Conservation (phyloP, 768 basidiomycete genomes). For the Dentipellis fragilis region DNA sequence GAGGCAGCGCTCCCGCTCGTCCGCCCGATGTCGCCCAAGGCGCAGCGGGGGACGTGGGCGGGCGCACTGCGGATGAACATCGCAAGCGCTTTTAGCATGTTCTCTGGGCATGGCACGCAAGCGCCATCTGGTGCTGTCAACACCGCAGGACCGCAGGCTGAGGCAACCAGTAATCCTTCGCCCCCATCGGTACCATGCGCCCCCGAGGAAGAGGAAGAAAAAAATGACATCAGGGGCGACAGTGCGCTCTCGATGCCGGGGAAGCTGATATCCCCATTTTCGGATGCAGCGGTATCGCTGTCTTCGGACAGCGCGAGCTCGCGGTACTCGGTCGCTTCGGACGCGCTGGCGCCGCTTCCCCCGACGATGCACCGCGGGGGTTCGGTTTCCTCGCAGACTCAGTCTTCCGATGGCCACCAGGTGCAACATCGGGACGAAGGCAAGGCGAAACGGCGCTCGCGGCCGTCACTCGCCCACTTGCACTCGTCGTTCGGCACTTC, state of each 20-base stretch:
- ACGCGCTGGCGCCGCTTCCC: neutral
- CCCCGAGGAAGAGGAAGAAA: too few species aligned
- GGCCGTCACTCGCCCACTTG: neutral
- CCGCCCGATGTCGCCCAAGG: neutral
- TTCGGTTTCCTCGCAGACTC: neutral
- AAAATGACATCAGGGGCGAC: too few species aligned
- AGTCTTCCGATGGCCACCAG: neutral
- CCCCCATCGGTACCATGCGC: too few species aligned
- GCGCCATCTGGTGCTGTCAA: too few species aligned
- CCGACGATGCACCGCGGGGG: neutral
- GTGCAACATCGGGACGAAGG: neutral
- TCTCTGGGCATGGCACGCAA: neutral
- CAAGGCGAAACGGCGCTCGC: slow-evolving; percentile 1
- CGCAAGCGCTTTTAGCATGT: slow-evolving; percentile 7
- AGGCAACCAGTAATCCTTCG: too few species aligned
- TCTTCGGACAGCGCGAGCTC: neutral
- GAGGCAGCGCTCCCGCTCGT: neutral
- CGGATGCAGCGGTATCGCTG: neutral
- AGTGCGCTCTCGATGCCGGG: too few species aligned
- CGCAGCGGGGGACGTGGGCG: slow-evolving; percentile 6
- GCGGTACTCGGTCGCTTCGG: neutral
- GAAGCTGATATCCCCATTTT: neutral
- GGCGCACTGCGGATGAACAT: slow-evolving; percentile 10
- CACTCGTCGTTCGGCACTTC: slow-evolving; percentile 3
- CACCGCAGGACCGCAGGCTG: too few species aligned